These are phyloP conservation scores for Candida stauntonica DNA, from an alignment of 805 yeast species.

Conservation along the genomic window DNA sequence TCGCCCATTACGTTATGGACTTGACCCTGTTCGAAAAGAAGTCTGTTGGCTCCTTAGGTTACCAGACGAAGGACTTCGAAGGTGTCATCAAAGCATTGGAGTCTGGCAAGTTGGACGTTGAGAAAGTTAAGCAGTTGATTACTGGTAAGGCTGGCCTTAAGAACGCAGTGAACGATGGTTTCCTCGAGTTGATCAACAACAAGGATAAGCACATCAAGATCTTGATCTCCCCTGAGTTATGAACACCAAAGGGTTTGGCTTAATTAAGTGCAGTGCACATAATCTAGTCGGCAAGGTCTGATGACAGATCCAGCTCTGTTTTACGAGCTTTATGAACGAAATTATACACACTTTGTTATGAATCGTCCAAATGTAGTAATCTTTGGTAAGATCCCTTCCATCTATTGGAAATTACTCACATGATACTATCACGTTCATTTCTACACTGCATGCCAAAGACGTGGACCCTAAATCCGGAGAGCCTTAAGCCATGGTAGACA, in stretches of 20 bases:
- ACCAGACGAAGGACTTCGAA: slow-evolving; percentile 39
- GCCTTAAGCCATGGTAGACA: too few species aligned
- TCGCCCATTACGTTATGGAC: slow-evolving; percentile 42
- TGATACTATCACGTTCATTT: too few species aligned
- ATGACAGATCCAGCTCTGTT: too few species aligned
- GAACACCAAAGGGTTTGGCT: neutral
- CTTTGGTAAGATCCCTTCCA: too few species aligned
- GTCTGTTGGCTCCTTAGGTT: slow-evolving; percentile 43
- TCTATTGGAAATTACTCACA: too few species aligned
- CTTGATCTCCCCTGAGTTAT: slow-evolving; percentile 34
- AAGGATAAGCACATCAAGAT: slow-evolving; percentile 45
- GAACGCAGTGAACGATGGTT: slow-evolving; percentile 40
- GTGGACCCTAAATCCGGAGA: too few species aligned
- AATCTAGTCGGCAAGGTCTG: too few species aligned
- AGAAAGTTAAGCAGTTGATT: slow-evolving; percentile 34
- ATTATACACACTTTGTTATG: too few species aligned
- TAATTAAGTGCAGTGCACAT: too few species aligned
- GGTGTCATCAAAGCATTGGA: slow-evolving; percentile 40
- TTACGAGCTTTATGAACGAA: too few species aligned
- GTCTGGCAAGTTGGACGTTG: slow-evolving; percentile 32
- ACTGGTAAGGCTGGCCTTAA: slow-evolving; percentile 36
- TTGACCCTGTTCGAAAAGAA: slow-evolving; percentile 39
- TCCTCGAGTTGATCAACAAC: slow-evolving; percentile 36
- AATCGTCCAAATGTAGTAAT: too few species aligned
- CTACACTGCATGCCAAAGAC: too few species aligned